phyloP scores from a whole-genome alignment of 192 early-diverging fungal species.

The Coemansia sp. region DNA sequence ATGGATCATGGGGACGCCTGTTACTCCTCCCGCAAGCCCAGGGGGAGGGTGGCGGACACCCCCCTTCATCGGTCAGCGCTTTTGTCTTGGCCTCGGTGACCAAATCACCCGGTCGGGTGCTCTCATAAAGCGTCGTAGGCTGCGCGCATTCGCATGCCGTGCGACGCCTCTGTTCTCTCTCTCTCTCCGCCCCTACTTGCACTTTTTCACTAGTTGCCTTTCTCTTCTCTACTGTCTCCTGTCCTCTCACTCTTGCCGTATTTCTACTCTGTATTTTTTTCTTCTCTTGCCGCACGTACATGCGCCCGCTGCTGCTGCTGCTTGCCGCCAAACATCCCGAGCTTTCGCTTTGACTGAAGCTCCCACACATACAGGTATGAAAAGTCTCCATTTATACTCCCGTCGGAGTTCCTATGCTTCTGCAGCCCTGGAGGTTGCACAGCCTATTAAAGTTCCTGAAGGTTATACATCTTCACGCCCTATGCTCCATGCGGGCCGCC shows the following conservation, averaged over 20 bases:
- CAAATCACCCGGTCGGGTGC: slow-evolving; percentile 48
- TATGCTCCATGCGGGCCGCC: slow-evolving; percentile 6
- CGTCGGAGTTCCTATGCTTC: slow-evolving; percentile 5
- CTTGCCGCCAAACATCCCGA: not conserved
- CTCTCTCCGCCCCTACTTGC: not conserved
- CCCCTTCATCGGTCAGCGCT: slow-evolving; percentile 4
- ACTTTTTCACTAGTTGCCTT: not conserved
- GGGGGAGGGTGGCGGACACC: not conserved
- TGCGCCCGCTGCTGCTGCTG: not conserved
- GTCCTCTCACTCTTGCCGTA: not conserved
- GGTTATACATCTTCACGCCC: not conserved
- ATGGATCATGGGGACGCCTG: slow-evolving; percentile 22
- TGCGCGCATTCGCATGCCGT: slow-evolving; percentile 4
- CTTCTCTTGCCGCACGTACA: slow-evolving; percentile 1
- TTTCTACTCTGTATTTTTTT: not conserved
- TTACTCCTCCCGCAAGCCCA: slow-evolving; percentile 1
- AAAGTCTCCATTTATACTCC: not conserved
- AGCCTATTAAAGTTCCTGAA: not conserved
- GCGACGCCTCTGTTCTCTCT: not conserved
- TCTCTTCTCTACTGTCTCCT: slow-evolving; percentile 4
- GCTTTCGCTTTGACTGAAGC: not conserved
- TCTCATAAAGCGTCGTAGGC: slow-evolving; percentile 2
- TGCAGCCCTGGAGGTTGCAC: not conserved
- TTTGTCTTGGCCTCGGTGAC: slow-evolving; percentile 33
- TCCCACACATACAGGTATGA: not conserved